phyloP scores from a whole-genome alignment of 2,329 filamentous ascomycete genomes.

The Cryphonectria parasitica region DNA sequence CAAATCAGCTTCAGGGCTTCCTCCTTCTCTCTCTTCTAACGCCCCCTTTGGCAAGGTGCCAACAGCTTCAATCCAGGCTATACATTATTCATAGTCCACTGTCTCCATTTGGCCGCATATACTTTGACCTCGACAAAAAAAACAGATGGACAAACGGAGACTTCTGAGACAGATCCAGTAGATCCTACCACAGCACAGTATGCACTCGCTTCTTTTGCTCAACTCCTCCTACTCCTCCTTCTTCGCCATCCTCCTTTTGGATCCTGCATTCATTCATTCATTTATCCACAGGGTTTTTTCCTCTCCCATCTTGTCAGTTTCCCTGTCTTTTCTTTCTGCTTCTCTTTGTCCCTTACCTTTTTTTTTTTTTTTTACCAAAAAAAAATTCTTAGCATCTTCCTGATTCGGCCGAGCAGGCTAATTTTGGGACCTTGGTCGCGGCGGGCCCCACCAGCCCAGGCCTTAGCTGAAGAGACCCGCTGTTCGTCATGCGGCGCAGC shows the following conservation, averaged over 20 bases:
- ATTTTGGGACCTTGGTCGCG: not conserved
- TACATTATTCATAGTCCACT: not conserved
- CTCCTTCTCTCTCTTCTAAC: no score
- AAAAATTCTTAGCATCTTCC: not conserved
- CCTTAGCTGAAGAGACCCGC: not conserved
- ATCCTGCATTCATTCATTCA: not conserved
- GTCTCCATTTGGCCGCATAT: not conserved
- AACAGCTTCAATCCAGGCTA: not conserved
- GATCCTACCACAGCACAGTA: slow-evolving; percentile 1
- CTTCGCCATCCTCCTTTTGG: not conserved
- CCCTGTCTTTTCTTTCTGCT: not conserved
- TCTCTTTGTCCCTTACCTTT: not conserved
- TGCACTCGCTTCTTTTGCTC: not conserved
- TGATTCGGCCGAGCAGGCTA: not conserved
- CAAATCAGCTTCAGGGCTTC: not conserved
- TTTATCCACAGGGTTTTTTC: not conserved
- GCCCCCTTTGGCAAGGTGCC: not conserved
- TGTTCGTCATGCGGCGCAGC: slow-evolving; percentile 8
- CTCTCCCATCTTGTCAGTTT: no score
- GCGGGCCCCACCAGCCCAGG: not conserved
- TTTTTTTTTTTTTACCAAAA: not conserved
- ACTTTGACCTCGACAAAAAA: not conserved
- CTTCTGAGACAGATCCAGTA: slow-evolving; percentile 4
- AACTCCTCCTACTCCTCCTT: not conserved
- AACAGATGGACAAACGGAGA: not conserved